A percentile compares a stretch with the other conserved stretches of the same genome.
Conservation (phyloP, 169 alveolate species). For the Plasmodium malariae region DNA sequence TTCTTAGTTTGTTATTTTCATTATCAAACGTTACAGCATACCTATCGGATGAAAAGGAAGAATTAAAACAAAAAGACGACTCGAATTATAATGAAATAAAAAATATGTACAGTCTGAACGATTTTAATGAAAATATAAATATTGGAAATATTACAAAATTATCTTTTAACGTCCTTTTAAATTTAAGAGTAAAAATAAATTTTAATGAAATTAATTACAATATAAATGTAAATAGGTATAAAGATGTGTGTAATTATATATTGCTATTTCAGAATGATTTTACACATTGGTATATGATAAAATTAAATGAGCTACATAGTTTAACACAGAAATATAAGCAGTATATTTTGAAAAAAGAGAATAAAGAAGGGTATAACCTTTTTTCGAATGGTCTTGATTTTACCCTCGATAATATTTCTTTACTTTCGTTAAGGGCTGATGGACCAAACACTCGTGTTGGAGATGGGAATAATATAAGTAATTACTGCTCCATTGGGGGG, state of each 20-base stretch:
- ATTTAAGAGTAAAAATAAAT: constrained; percentile 22
- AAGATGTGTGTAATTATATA: constrained; percentile 17
- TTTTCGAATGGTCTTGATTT: background rate
- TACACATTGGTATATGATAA: constrained; percentile 1
- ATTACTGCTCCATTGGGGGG: too few relatives aligned
- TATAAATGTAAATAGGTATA: constrained; percentile 14
- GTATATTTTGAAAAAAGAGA: constrained; percentile 6
- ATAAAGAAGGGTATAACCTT: background rate
- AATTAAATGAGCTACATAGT: constrained; percentile 20
- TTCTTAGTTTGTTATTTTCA: constrained; percentile 24
- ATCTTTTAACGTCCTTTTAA: constrained; percentile 38
- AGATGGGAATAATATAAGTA: too few relatives aligned
- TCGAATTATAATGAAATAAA: background rate
- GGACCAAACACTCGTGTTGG: background rate
- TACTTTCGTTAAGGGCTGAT: background rate
- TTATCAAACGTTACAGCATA: constrained; percentile 22
- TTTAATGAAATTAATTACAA: constrained; percentile 39
- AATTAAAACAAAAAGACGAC: background rate
- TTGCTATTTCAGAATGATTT: constrained; percentile 25
- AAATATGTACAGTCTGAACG: constrained; percentile 5
- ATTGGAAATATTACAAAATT: constrained; percentile 18
- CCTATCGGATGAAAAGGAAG: too few relatives aligned
- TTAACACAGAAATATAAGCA: constrained; percentile 14
- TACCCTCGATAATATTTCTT: background rate
- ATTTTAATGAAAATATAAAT: constrained; percentile 18